These are phyloP conservation scores for Pseudocercospora eumusae DNA, from an alignment of 2,329 filamentous ascomycete genomes.

Conservation along the genomic window DNA sequence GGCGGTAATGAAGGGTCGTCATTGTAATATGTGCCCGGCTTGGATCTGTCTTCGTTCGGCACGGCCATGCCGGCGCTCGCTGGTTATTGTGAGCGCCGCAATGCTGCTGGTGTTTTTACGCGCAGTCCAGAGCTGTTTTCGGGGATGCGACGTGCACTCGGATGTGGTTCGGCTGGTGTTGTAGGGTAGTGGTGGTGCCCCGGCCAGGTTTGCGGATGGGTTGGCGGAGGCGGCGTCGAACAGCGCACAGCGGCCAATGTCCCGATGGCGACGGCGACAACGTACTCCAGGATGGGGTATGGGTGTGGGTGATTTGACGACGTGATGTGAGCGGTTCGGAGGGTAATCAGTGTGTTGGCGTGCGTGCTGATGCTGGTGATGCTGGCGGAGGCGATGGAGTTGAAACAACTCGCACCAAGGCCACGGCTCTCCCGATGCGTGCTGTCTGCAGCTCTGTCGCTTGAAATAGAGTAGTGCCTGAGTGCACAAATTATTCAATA, in stretches of 20 bases:
- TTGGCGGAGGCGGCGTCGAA: constrained; percentile 5
- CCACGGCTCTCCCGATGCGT: constrained; percentile 1
- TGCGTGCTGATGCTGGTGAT: neutral
- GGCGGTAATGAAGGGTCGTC: constrained; percentile 20
- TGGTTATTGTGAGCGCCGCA: constrained; percentile 22
- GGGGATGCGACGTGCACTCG: neutral
- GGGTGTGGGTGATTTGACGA: neutral
- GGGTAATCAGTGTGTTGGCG: neutral
- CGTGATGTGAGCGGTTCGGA: neutral
- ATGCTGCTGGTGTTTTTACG: constrained; percentile 18
- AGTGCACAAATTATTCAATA: too few species aligned
- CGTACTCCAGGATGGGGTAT: neutral
- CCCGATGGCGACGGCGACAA: neutral
- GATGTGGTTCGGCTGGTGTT: neutral
- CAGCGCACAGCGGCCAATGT: neutral
- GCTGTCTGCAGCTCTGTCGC: neutral
- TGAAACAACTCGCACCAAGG: neutral
- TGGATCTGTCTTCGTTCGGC: constrained; percentile 33
- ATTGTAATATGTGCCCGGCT: constrained; percentile 29
- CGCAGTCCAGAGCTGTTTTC: constrained; percentile 10
- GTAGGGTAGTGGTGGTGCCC: constrained; percentile 2
- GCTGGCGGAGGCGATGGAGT: neutral
- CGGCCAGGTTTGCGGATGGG: constrained; percentile 4
- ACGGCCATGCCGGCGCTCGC: constrained; percentile 35
- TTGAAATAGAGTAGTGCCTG: neutral